These are phyloP conservation scores for Chytriomyces sp. DNA, from an alignment of 192 early-diverging fungal species.

Conservation along the genomic window DNA sequence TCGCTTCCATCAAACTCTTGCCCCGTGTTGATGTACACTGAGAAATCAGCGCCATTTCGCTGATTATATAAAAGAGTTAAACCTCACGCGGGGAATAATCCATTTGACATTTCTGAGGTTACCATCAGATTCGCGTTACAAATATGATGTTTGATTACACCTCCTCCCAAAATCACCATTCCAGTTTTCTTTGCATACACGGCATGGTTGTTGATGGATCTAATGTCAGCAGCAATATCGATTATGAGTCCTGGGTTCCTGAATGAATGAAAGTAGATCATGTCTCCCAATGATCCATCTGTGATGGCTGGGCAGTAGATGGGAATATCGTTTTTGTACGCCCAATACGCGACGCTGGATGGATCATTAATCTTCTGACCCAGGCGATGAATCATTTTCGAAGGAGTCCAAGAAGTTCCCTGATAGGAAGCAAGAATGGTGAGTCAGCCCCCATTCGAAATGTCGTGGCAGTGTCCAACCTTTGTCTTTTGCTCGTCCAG, in stretches of 20 bases:
- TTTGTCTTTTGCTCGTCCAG: slow-evolving; percentile 87
- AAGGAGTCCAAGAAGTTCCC: slow-evolving; percentile 88
- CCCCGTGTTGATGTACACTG: slow-evolving; percentile 96
- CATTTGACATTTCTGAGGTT: neutral
- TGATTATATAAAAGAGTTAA: slow-evolving; percentile 28
- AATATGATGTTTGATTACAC: slow-evolving; percentile 97
- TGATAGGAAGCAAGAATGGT: slow-evolving; percentile 22
- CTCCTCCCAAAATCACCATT: slow-evolving; percentile 95
- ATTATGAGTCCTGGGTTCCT: slow-evolving; percentile 92
- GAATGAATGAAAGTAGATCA: slow-evolving; percentile 99
- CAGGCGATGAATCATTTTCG: slow-evolving; percentile 83
- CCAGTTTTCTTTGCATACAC: slow-evolving; percentile 97
- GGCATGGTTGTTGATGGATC: slow-evolving; percentile 88
- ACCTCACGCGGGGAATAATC: neutral
- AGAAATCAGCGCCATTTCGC: slow-evolving; percentile 96
- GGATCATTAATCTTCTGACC: slow-evolving; percentile 90
- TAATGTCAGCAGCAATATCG: slow-evolving; percentile 91
- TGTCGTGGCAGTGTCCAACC: slow-evolving; percentile 33
- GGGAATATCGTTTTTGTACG: slow-evolving; percentile 95
- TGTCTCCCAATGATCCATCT: slow-evolving; percentile 97
- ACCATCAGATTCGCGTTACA: slow-evolving; percentile 98
- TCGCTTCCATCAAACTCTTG: slow-evolving; percentile 99
- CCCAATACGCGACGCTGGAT: slow-evolving; percentile 96
- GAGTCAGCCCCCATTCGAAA: neutral
- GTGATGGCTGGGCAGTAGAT: slow-evolving; percentile 97